Conservation (phyloP, 306 rosid species). For the Vigna mungo region DNA sequence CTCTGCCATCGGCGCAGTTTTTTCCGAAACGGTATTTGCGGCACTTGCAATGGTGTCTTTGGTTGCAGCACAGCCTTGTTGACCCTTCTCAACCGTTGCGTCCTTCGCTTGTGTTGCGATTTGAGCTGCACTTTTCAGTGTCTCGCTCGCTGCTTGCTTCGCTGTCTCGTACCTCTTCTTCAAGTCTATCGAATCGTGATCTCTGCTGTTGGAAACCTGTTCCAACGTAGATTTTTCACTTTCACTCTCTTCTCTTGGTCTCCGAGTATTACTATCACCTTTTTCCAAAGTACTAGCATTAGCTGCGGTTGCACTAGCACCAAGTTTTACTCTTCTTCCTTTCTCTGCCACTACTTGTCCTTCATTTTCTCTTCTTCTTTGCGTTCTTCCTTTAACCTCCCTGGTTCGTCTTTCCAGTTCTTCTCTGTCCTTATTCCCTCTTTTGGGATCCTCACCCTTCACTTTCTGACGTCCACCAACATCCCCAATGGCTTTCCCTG, state of each 20-base stretch:
- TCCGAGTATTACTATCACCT: background rate
- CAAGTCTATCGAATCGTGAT: conserved; percentile 49
- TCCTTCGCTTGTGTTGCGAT: conserved; percentile 33
- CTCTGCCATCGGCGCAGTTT: conserved; percentile 50
- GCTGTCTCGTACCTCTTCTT: conserved; percentile 55
- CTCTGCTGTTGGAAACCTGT: conserved; percentile 52
- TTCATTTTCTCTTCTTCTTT: background rate
- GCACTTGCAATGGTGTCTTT: conserved; percentile 50
- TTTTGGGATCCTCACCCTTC: background rate
- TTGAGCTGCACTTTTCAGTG: conserved; percentile 41
- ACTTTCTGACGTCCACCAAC: conserved; percentile 44
- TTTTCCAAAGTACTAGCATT: conserved; percentile 33
- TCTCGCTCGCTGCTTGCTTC: conserved; percentile 48
- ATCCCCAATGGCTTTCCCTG: conserved; percentile 49
- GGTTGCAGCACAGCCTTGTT: conserved; percentile 48
- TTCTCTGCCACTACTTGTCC: conserved; percentile 18
- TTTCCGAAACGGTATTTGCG: conserved; percentile 49
- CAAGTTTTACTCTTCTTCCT: conserved; percentile 9
- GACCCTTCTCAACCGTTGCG: conserved; percentile 40
- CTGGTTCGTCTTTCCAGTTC: conserved; percentile 28
- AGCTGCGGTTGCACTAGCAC: conserved; percentile 11
- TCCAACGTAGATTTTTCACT: conserved; percentile 39
- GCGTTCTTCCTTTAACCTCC: conserved; percentile 17
- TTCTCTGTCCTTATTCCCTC: background rate
- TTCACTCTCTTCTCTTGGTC: conserved; percentile 3